Base-by-base conservation (phyloP, 2,329 filamentous ascomycete genomes). In the Cryphonectria parasitica region DNA sequence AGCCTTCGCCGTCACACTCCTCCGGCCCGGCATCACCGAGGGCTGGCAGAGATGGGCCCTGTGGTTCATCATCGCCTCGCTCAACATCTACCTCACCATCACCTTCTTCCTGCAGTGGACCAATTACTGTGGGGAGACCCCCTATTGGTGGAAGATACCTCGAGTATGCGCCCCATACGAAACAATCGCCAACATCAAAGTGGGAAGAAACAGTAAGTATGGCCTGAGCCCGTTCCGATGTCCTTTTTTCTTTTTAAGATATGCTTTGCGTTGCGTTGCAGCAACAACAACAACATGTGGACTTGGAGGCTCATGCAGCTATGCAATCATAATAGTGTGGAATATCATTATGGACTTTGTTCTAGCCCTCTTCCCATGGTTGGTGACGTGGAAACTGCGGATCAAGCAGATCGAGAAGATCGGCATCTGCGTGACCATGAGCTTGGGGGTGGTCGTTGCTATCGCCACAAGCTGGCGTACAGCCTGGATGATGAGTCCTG, bases 291-390 rank as follows among this genome's bases (percentile, higher is more conserved):
- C 17, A 36, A 17, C 36, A 17, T 28, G 25, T 25, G 31, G 49
- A 28, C 56, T 3, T 5, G 25, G 58, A 43, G 28, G 28, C 56
- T 62, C 25, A 49, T 22, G 28, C 7, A 11, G 17, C 25, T 13
- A 7, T 31, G 7, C 71, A n/a, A 49, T n/a, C 45, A 39, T 39
- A 49, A 49, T 49, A 86, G 84, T 84, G 4, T 86, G 84, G 76
- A 87, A 86, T 75, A 83, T 86, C 70, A 79, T 86, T 36, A 86
- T 86, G 81, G 85, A 87, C 72, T 85, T 87, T 64, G 74, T 85
- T 0, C 83, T 87, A 73, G 84, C 85, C 0, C 70, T 78, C 4
- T 84, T 86, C 69, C 85, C 85, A 3, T 86, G 84, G 84, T 73
- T 84, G 54, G 81, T 87, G 43, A 84, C 83, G 1, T 83, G 82